Conservation (phyloP, 768 basidiomycete genomes). For the Auriscalpium orientale region DNA sequence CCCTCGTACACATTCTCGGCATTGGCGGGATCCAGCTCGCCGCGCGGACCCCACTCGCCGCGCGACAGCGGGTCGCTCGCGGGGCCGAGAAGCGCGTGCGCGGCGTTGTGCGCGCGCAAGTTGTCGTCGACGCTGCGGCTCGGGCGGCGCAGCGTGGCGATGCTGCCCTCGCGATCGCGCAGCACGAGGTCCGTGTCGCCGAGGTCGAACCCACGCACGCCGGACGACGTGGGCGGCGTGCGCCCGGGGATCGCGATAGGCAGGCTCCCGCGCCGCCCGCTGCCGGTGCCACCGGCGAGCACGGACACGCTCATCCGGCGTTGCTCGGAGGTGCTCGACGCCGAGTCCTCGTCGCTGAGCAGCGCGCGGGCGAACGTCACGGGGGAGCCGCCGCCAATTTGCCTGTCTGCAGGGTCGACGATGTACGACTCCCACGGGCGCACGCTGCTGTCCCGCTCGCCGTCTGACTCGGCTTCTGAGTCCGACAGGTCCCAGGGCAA, state of each 20-base stretch:
- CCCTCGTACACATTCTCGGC: background rate
- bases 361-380: background rate
- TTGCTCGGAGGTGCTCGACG: background rate
- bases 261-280: background rate
- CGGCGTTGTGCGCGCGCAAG: background rate
- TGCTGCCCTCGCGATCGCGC: slow-evolving; percentile 3
- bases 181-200: background rate
- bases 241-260: background rate
- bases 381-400: background rate
- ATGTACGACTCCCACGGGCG: slow-evolving; percentile 1
- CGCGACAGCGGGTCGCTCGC: background rate
- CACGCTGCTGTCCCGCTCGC: background rate
- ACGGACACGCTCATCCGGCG: background rate
- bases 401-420: background rate
- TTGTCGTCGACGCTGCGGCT: slow-evolving; percentile 6
- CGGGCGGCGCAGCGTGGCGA: slow-evolving; percentile 2
- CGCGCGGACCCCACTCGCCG: background rate
- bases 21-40: background rate
- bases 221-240: background rate
- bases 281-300: background rate
- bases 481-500: background rate
- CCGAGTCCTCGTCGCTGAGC: slow-evolving; percentile 1
- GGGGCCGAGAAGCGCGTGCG: background rate
- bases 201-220: background rate
- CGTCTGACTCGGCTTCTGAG: slow-evolving; percentile 1